Percentiles rank a stretch among this genome's conserved stretches.
Evolutionary conservation across 192 early-diverging fungal genomes (phyloP).

Genomic region (Kickxella alabastrina): DNA sequence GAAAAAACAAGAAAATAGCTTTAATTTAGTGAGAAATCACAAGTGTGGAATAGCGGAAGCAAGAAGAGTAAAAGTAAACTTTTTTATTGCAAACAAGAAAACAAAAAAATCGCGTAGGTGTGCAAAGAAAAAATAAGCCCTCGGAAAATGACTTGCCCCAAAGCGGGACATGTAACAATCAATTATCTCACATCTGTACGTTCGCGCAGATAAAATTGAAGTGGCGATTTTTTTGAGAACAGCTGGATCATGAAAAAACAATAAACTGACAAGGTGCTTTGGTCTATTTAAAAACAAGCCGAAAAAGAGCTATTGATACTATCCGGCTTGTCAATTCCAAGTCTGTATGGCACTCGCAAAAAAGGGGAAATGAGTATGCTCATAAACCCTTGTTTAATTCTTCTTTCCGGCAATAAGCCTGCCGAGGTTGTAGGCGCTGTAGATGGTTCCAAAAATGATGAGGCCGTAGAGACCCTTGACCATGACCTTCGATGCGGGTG

Average conservation of each 20-base stretch:
- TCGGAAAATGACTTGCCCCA: not conserved
- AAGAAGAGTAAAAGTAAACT: not conserved
- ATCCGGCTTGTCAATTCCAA: too few relatives aligned
- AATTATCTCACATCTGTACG: not conserved
- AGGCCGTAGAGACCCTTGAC: constrained; percentile 21
- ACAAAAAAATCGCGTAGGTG: not conserved
- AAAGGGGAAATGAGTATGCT: too few relatives aligned
- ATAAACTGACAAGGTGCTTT: too few relatives aligned
- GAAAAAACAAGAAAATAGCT: not conserved
- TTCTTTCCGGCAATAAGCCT: constrained; percentile 35
- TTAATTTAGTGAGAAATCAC: not conserved
- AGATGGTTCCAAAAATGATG: constrained; percentile 17
- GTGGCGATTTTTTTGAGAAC: too few relatives aligned
- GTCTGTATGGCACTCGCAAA: too few relatives aligned
- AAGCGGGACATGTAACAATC: not conserved
- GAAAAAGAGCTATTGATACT: not conserved
- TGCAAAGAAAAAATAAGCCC: not conserved
- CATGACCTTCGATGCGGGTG: constrained; percentile 20
- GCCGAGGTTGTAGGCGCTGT: constrained; percentile 21
- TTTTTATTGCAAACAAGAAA: not conserved
- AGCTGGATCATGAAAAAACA: too few relatives aligned
- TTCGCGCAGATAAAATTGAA: too few relatives aligned
- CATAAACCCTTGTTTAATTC: too few relatives aligned
- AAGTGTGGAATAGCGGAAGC: not conserved
- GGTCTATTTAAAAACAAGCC: too few relatives aligned